phyloP scores from a whole-genome alignment of 2,329 filamentous ascomycete species.

The Sporothrix globosa region DNA sequence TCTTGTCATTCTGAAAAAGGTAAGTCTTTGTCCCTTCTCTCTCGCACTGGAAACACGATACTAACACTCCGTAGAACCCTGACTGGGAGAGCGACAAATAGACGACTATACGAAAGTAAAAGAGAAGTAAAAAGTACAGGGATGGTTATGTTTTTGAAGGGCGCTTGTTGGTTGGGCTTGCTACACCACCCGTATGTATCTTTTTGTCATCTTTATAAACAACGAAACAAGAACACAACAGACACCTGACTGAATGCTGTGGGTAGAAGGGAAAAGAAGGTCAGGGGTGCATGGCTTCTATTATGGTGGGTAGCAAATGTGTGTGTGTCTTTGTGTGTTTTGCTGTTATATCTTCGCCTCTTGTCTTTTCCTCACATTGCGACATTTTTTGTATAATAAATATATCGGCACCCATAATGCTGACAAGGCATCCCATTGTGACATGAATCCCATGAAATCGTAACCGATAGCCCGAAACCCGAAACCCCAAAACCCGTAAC shows the following conservation, averaged over 20 bases:
- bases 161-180: slow-evolving; percentile 20
- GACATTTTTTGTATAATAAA: slow-evolving; percentile 35
- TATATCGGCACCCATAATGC: slow-evolving; percentile 4
- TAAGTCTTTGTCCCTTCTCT: slow-evolving; percentile 44
- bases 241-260: background rate
- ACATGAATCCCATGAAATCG: background rate
- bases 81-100: slow-evolving; percentile 59
- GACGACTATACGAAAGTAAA: slow-evolving; percentile 18
- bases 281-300: slow-evolving; percentile 12
- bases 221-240: slow-evolving; percentile 12
- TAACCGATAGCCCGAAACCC: background rate
- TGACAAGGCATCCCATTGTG: background rate
- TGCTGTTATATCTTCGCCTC: slow-evolving; percentile 27
- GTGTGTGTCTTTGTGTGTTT: slow-evolving; percentile 20
- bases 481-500: background rate
- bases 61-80: slow-evolving; percentile 50
- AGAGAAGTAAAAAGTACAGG: background rate
- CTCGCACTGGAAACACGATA: background rate
- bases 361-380: slow-evolving; percentile 31
- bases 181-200: background rate
- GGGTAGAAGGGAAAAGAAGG: slow-evolving; percentile 8
- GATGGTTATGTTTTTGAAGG: background rate
- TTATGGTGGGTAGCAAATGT: background rate
- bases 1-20: slow-evolving; percentile 95
- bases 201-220: slow-evolving; percentile 18